Evolutionary conservation across 2,329 filamentous ascomycete genomes (phyloP).

Genomic region (Botrytis fabae): DNA sequence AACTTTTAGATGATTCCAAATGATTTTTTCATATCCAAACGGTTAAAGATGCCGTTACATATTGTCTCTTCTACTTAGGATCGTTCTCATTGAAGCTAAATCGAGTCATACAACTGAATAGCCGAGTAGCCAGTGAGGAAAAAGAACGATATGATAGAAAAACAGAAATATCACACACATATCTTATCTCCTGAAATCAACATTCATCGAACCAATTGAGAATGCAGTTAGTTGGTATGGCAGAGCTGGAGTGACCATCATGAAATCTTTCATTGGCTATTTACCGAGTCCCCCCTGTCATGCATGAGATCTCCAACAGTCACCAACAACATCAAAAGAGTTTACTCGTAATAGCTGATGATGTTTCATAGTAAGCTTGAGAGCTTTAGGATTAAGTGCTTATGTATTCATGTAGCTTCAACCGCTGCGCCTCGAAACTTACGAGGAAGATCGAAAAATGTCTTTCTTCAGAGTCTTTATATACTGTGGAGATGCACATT

Average conservation of each 20-base stretch:
- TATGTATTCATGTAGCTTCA: neutral
- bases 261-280: neutral
- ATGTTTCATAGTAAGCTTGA: neutral
- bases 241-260: neutral
- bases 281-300: neutral
- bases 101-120: neutral
- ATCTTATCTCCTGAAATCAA: neutral
- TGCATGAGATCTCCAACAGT: neutral
- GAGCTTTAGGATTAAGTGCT: neutral
- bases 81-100: neutral
- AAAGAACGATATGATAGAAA: neutral
- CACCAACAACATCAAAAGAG: neutral
- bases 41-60: fast-evolving
- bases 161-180: neutral
- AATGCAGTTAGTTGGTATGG: neutral
- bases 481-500: neutral
- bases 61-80: neutral
- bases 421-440: neutral
- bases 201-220: neutral
- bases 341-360: neutral
- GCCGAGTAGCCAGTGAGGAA: no score
- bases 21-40: fast-evolving
- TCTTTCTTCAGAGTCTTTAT: neutral
- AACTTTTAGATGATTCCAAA: neutral
- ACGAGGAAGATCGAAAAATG: neutral